Base-by-base conservation (phyloP, 306 rosid genomes). In the Heteromeles arbutifolia region DNA sequence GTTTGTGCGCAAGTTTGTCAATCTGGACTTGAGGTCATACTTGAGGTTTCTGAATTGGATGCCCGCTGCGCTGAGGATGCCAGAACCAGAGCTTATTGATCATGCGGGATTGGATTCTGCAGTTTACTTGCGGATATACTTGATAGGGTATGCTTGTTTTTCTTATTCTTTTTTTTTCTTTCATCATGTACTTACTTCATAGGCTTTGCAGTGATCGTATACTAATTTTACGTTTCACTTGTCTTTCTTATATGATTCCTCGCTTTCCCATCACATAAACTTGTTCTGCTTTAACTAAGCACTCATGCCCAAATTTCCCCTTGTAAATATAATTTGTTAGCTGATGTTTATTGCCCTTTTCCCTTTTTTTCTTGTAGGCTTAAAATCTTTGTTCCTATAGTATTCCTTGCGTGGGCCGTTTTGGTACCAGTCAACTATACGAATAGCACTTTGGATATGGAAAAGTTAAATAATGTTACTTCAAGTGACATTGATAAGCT, bases 101-200 rank as follows among this genome's bases (percentile, higher is more conserved):
- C 98, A 95, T 80, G 96, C 98, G 32, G 98, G 98, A 79, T 71
- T 95, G 83, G 98, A 94, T 78, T 94, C 98, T 31, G 98, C 85
- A 75, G 98, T 94, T 70, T 94, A 94, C 88, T 80, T 94, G 87
- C 86, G 98, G 75, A 95, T 95, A 74, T 95, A 95, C 88, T 86
- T 92, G 89, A 78, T 88, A 50, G 98, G 98, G 97, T 95, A 90
- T 67, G 90, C 44, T 29, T 29, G 11, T 29, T 45, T 21, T 22
- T 56, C 25, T n/a, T 56, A n/a, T 48, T 15, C 28, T 3, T 43
- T 13, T 14, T 25, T 41, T 28, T 72, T 45, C 39, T 14, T 41
- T 6, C 53, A 31, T 41, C 43, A 10, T 78, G 17, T 64, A 69
- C 61, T 8, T 13, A 15, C 52, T 69, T 17, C 15, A 26, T 18